Conservation (phyloP, 2,329 filamentous ascomycete genomes). For the Aureobasidium mangrovei region DNA sequence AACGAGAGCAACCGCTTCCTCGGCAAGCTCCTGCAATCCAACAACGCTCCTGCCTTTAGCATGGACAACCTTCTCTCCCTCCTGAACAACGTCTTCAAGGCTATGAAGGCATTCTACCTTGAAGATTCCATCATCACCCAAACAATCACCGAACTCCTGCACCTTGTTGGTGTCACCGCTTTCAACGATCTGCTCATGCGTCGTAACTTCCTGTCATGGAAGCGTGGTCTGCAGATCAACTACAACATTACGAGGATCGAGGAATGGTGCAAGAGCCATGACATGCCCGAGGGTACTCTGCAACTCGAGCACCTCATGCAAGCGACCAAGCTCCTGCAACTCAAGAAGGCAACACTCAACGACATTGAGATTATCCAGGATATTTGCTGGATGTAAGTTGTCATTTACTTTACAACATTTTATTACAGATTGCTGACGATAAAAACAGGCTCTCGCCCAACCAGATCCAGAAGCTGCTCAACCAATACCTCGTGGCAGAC, state of each 20-base stretch:
- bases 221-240: constrained; percentile 97
- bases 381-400: constrained; percentile 96
- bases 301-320: constrained; percentile 99
- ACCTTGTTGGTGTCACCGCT: constrained; percentile 89
- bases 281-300: constrained; percentile 96
- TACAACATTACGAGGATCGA: constrained; percentile 99
- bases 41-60: constrained; percentile 89
- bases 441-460: constrained; percentile 76
- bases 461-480: constrained; percentile 97
- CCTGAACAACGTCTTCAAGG: constrained; percentile 93
- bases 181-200: constrained; percentile 98
- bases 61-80: constrained; percentile 98
- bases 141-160: constrained; percentile 85
- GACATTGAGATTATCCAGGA: constrained; percentile 99
- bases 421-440: constrained; percentile 1
- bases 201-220: constrained; percentile 97
- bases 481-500: constrained; percentile 96
- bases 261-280: constrained; percentile 99
- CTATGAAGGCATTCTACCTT: constrained; percentile 97
- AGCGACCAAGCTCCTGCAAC: constrained; percentile 93
- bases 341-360: constrained; percentile 98
- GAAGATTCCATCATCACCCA: constrained; percentile 95
- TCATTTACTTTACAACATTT: background rate
- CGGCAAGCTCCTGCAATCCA: constrained; percentile 87
- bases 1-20: constrained; percentile 98